phyloP scores from a whole-genome alignment of 176 grass and related monocot species.

The Chrysopogon serrulatus region DNA sequence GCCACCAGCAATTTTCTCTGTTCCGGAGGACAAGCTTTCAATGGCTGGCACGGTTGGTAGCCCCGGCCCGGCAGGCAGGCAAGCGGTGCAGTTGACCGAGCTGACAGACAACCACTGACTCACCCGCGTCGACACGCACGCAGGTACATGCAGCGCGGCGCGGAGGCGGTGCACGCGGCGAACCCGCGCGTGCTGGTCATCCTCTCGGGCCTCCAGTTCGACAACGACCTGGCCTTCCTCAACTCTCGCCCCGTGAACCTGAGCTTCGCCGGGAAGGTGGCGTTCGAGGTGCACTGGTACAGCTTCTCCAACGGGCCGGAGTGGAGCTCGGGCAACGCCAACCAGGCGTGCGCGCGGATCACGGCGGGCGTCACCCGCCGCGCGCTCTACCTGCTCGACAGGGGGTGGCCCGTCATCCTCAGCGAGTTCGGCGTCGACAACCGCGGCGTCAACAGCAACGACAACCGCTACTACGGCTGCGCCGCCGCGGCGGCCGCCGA shows the following conservation, averaged over 20 bases:
- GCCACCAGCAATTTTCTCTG: background rate
- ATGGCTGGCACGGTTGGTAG: background rate
- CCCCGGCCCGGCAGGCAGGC: background rate
- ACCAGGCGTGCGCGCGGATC: conserved; percentile 71
- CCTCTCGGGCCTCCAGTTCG: conserved; percentile 68
- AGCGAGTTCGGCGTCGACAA: conserved; percentile 94
- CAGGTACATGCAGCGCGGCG: conserved; percentile 89
- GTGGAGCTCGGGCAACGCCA: conserved; percentile 59
- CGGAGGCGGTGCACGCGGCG: conserved; percentile 73
- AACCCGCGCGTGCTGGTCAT: conserved; percentile 71
- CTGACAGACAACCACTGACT: background rate
- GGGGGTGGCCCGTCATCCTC: conserved; percentile 61
- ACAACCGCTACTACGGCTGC: conserved; percentile 82
- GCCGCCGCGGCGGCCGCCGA: conserved; percentile 49
- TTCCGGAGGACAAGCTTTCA: background rate
- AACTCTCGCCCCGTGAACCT: conserved; percentile 40
- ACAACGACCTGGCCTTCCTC: conserved; percentile 84
- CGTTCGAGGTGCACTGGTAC: conserved; percentile 98
- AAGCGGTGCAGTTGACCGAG: background rate
- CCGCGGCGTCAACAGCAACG: conserved; percentile 60
- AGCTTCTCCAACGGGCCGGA: conserved; percentile 62
- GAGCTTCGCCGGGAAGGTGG: conserved; percentile 55
- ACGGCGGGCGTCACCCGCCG: conserved; percentile 27
- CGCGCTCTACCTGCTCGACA: conserved; percentile 70
- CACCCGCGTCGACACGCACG: background rate